These are phyloP conservation scores for Solanum megistacrolobum DNA, from an alignment of 257 asterid species.

Conservation along the genomic window DNA sequence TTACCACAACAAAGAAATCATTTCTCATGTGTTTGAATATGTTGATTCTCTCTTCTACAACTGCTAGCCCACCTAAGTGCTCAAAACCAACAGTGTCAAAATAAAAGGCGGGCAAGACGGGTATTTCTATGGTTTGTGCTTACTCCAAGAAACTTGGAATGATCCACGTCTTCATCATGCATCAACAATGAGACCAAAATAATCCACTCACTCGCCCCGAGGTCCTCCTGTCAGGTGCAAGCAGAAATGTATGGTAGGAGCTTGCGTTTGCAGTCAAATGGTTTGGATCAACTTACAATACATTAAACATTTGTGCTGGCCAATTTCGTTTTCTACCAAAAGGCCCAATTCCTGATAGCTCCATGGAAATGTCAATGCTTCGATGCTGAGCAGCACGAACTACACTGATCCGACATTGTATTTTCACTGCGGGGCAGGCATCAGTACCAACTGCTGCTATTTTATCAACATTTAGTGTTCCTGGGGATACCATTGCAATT, in stretches of 20 bases:
- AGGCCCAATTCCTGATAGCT: conserved; percentile 38
- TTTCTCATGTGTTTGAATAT: neutral
- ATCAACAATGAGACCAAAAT: neutral
- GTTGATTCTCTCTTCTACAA: neutral
- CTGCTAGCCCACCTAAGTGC: neutral
- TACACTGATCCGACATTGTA: conserved; percentile 67
- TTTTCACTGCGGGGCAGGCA: conserved; percentile 49
- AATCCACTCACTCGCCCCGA: neutral
- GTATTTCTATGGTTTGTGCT: neutral
- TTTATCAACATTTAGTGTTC: conserved; percentile 3
- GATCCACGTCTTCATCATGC: neutral
- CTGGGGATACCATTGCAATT: conserved; percentile 43
- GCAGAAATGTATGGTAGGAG: neutral
- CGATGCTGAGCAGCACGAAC: conserved; percentile 72
- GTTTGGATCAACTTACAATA: conserved; percentile 1
- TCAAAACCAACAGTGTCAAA: neutral
- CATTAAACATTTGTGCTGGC: conserved; percentile 66
- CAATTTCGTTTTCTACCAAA: conserved; percentile 45
- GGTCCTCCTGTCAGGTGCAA: neutral
- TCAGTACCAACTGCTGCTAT: conserved; percentile 40
- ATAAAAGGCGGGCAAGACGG: neutral
- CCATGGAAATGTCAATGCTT: conserved; percentile 88
- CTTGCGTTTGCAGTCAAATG: neutral
- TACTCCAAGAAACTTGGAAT: neutral
- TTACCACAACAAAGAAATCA: neutral